These are phyloP conservation scores for Spathaspora arborariae DNA, from an alignment of 805 yeast genomes.

Conservation along the genomic window DNA sequence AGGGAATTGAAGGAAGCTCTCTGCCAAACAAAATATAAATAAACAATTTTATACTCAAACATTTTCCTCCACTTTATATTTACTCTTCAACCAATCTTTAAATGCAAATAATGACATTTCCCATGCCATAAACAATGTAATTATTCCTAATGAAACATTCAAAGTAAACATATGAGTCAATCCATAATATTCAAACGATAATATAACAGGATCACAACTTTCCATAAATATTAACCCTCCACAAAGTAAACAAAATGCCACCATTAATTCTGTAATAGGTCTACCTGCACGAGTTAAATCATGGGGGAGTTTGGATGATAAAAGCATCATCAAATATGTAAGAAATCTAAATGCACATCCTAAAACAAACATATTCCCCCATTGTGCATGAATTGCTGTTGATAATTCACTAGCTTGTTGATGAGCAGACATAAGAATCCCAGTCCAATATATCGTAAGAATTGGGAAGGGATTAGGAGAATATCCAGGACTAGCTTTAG, in stretches of 20 bases:
- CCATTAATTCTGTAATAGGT: constrained; percentile 84
- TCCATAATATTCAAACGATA: constrained; percentile 64
- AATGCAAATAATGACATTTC: constrained; percentile 65
- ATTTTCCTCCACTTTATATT: constrained; percentile 1
- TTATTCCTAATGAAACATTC: constrained; percentile 77
- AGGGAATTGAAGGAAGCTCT: not conserved
- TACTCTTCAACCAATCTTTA: constrained; percentile 41
- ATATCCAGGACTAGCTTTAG: constrained; percentile 60
- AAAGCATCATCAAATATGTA: constrained; percentile 57
- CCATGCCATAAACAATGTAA: constrained; percentile 85
- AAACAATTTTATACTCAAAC: not conserved
- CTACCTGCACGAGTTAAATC: constrained; percentile 35
- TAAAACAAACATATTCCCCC: constrained; percentile 84
- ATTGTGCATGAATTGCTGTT: constrained; percentile 79
- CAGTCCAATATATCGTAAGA: constrained; percentile 94
- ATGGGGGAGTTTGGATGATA: constrained; percentile 34
- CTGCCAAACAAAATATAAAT: not conserved
- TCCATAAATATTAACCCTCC: constrained; percentile 95
- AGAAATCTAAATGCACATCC: constrained; percentile 73
- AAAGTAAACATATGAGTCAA: constrained; percentile 90
- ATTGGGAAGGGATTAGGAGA: constrained; percentile 95
- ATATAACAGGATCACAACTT: constrained; percentile 80
- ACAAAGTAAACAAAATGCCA: constrained; percentile 71
- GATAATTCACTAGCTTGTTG: constrained; percentile 77
- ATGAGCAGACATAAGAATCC: constrained; percentile 92